Base-by-base conservation (phyloP, 78 protist species). In the Dictyostelium firmibasis region DNA sequence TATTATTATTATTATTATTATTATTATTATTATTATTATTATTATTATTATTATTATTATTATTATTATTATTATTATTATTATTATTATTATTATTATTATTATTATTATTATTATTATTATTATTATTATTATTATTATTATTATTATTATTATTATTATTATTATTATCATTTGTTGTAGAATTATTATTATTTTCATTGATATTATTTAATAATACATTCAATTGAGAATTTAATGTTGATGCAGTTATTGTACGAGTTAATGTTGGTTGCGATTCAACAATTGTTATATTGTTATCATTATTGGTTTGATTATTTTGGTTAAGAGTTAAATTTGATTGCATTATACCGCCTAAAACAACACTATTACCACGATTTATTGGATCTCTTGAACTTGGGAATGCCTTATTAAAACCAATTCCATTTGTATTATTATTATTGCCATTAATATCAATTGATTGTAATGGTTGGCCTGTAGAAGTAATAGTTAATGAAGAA, bases 361-460 rank as follows among this genome's bases (percentile, higher is more conserved):
- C 16, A 10, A 36, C 43, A 75, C 81, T 36, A 78, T 78, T 78
- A 25, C 25, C 43, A n/a, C 64, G 18, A 38, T 44, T 44, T 14
- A 44, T 44, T 43, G 84, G 64, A 44, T 44, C 84, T 44, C 84
- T 38, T 43, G 84, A 43, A 33, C 25, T 33, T 78, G 84, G 84
- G 27, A 78, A 78, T 11, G 84, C 84, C 47, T 78, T 78, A 11
- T 57, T 43, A 25, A 78, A 78, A 38, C 70, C 70, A 60, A 60
- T 20, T 23, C 70, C 29, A 33, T 72, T 72, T 38, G 47, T 36
- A 31, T 75, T 50, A 50, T 50, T 50, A 50, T 50, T 50, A 50
- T 16, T 50, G 16, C 16, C 16, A 33, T 35, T 33, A 72, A 11
- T 20, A 25, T 14, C 20, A 33, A 27, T 27, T 35, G 47, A n/a